A percentile compares a stretch with the other conserved stretches of the same genome.
These are phyloP conservation scores for Leishmania guyanensis DNA, from an alignment of 208 protist species.

Conservation along the genomic window DNA sequence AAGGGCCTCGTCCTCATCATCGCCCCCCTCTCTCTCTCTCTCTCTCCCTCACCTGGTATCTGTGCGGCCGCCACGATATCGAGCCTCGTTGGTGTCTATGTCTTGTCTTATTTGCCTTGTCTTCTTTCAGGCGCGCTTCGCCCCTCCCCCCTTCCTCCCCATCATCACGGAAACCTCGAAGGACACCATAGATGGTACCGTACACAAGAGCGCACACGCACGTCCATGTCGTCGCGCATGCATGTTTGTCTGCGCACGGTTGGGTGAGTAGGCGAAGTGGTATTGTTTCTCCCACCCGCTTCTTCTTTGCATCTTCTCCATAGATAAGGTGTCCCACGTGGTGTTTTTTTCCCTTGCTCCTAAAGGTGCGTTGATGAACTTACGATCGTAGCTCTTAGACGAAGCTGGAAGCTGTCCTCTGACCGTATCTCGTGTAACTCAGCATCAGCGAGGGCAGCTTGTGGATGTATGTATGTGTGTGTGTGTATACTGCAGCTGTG, in stretches of 20 bases:
- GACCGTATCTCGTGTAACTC: background rate
- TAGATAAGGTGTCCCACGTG: background rate
- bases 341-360: background rate
- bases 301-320: conserved; percentile 13
- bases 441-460: background rate
- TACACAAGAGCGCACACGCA: background rate
- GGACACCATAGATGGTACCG: background rate
- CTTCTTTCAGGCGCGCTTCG: background rate
- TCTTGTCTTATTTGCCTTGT: background rate
- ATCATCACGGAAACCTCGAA: background rate
- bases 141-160: background rate
- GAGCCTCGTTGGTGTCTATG: background rate
- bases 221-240: background rate
- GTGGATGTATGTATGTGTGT: conserved; percentile 6
- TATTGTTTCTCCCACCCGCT: background rate
- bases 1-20: too few relatives aligned
- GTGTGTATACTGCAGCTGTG: conserved; percentile 6
- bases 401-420: background rate
- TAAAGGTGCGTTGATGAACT: background rate
- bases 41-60: background rate
- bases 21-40: background rate
- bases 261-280: background rate
- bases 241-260: background rate
- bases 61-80: background rate
- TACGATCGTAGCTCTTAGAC: background rate